These are phyloP conservation scores for Chaetomiaceae sp. DNA, from an alignment of 2,329 filamentous ascomycete species.

Conservation along the genomic window DNA sequence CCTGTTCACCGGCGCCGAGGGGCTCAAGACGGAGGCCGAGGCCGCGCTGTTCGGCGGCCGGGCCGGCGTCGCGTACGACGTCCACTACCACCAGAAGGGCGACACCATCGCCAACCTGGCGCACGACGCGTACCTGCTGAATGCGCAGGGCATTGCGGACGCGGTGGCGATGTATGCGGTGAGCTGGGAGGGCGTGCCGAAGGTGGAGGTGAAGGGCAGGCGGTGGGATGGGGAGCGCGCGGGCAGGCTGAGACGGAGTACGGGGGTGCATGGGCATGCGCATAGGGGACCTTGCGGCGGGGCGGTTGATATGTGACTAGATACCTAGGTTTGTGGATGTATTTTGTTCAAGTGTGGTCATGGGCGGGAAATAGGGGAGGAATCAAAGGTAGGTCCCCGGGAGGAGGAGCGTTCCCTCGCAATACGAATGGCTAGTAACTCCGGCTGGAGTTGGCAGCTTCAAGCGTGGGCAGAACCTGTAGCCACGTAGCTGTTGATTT, in stretches of 20 bases:
- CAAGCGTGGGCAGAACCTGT: too few species aligned
- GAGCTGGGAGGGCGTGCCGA: slow-evolving; percentile 33
- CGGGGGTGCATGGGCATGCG: slow-evolving; percentile 12
- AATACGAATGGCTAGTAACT: too few species aligned
- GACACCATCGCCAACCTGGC: slow-evolving; percentile 34
- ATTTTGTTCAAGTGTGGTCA: too few species aligned
- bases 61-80: slow-evolving; percentile 43
- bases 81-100: slow-evolving; percentile 41
- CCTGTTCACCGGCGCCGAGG: slow-evolving; percentile 55
- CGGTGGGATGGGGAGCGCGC: slow-evolving; percentile 18
- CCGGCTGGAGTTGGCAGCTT: too few species aligned
- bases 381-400: too few species aligned
- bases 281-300: slow-evolving; percentile 22
- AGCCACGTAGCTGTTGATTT: too few species aligned
- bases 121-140: slow-evolving; percentile 40
- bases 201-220: slow-evolving; percentile 10
- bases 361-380: too few species aligned
- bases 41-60: slow-evolving; percentile 55
- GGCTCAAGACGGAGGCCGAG: slow-evolving; percentile 47
- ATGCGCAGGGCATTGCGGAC: slow-evolving; percentile 39
- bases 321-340: too few species aligned
- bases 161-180: slow-evolving; percentile 36
- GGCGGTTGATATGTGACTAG: neutral
- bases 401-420: too few species aligned
- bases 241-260: slow-evolving; percentile 12